These are phyloP conservation scores for Salvia rosmarinus DNA, from an alignment of 257 asterid genomes.

Conservation along the genomic window DNA sequence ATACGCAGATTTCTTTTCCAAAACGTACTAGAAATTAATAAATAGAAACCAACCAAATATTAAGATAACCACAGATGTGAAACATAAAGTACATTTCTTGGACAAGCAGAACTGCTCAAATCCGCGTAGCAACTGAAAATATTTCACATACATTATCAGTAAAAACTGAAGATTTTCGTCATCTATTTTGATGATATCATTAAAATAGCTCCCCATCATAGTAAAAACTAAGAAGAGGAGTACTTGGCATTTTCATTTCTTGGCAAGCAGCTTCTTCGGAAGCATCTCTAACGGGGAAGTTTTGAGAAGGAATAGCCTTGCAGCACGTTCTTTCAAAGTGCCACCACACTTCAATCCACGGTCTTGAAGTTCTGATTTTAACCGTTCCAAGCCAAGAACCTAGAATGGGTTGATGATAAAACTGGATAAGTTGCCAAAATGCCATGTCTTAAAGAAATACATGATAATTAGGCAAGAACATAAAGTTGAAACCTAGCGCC, in stretches of 20 bases:
- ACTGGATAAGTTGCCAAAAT: conserved; percentile 16
- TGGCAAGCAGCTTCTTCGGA: conserved; percentile 83
- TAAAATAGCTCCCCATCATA: not conserved
- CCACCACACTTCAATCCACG: conserved; percentile 84
- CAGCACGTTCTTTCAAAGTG: conserved; percentile 85
- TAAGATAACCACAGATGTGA: not conserved
- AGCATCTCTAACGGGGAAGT: conserved; percentile 70
- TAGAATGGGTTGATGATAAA: conserved; percentile 19
- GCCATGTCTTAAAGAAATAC: not conserved
- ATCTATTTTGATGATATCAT: conserved; percentile 11
- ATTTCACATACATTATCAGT: conserved; percentile 26
- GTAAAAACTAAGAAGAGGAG: not conserved
- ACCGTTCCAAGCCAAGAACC: conserved; percentile 82
- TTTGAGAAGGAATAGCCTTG: conserved; percentile 69
- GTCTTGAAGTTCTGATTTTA: conserved; percentile 77
- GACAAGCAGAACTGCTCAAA: not conserved
- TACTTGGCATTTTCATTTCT: conserved; percentile 53
- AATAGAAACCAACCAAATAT: not conserved
- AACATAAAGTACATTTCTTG: conserved; percentile 2
- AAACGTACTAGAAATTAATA: not conserved
- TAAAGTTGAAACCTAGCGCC: not conserved
- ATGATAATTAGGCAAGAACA: not conserved
- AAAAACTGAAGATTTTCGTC: not conserved
- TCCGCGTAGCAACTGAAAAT: not conserved
- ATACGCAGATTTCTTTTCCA: not conserved